Base-by-base conservation (phyloP, 352 stramenopile genomes). In the Phytophthora ramorum region DNA sequence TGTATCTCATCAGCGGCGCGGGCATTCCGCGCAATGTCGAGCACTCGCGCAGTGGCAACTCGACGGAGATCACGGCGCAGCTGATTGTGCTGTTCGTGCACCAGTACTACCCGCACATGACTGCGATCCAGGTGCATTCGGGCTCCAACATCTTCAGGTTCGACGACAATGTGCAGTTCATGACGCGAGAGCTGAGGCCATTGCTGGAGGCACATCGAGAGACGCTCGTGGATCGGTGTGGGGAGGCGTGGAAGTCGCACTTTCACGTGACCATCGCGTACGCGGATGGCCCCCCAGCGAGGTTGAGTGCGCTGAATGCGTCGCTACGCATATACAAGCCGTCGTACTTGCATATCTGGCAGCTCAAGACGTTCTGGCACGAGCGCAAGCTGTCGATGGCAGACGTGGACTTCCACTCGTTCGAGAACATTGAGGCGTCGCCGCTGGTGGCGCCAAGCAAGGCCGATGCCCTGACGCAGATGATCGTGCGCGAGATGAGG, bases 341-440 rank as follows among this genome's bases (percentile, higher is more conserved):
- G 20, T 97, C 88, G 24, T 99, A 98, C 54, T 91, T 99, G 65
- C 97, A 99, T 78, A 96, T 99, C 58, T 99, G 96, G 97, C 94
- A 99, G 78, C 89, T 99, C 58, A 99, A 99, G 77, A 99, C 96
- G 1, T 99, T 99, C 75, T 99, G 98, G 98, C 95, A 99, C 71
- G 90, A 99, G 66, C 86, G 78, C 6, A 97, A 98, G 43, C 85
- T 99, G 51, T 96, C 89, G 41, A 89, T 98, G 70, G 92, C 91
- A 37, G 97, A 99, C 64, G 96, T 99, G 50, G 97, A 99, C 73
- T 97, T 98, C 48, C 93, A 98, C 69, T 89, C 87, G 45, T 99
- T 99, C 72, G 95, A 99, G 78, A 96, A 98, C 65, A 99, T 99
- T 70, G 96, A 99, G 69, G 98, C 97, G 4, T 93, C 95, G 17